These are phyloP conservation scores for Sporothrix luriei DNA, from an alignment of 2,329 filamentous ascomycete species.

Conservation along the genomic window DNA sequence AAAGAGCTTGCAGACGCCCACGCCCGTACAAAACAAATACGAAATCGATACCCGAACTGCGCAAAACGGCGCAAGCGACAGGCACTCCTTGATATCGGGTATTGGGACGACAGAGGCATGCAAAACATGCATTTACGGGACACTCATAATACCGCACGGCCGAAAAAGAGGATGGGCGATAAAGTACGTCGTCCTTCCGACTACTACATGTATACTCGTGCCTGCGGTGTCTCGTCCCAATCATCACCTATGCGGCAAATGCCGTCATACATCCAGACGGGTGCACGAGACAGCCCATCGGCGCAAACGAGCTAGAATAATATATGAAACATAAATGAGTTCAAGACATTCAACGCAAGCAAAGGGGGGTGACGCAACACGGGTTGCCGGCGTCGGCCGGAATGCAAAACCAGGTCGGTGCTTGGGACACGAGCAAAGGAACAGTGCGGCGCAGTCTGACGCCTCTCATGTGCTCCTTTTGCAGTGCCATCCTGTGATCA, in stretches of 20 bases:
- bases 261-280: background rate
- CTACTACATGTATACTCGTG: background rate
- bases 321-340: conserved; percentile 7
- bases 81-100: background rate
- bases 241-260: background rate
- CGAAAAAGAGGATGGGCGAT: background rate
- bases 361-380: conserved; percentile 16
- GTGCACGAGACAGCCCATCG: background rate
- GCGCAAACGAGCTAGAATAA: background rate
- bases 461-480: conserved; percentile 6
- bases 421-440: background rate
- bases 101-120: no score
- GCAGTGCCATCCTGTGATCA: background rate
- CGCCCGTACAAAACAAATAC: background rate
- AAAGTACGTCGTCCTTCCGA: background rate
- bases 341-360: background rate
- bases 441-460: background rate
- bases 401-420: background rate
- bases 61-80: conserved; percentile 1
- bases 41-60: conserved; percentile 28
- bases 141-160: background rate
- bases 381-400: background rate
- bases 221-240: background rate
- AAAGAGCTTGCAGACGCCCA: background rate
- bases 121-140: background rate